Conservation (phyloP, 2,329 filamentous ascomycete species). For the Arthroderma uncinatum region DNA sequence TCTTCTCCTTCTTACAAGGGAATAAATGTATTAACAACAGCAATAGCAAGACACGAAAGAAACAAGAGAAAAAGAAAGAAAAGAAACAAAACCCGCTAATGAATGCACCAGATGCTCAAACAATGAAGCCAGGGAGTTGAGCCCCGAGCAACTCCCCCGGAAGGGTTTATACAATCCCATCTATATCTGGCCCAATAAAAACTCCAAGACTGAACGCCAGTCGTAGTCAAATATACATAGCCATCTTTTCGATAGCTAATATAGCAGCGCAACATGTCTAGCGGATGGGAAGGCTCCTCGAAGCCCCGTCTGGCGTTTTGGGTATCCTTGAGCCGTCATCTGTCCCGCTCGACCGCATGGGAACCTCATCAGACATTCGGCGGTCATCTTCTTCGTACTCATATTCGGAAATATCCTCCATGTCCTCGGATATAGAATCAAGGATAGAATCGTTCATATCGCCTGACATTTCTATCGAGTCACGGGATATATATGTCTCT, state of each 20-base stretch:
- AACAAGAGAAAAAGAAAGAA: neutral
- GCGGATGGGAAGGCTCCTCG: neutral
- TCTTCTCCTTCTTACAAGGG: too few species aligned
- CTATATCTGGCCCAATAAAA: neutral
- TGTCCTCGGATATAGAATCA: constrained; percentile 18
- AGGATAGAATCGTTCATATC: constrained; percentile 35
- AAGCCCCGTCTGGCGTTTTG: neutral
- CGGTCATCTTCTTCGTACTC: constrained; percentile 22
- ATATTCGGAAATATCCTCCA: constrained; percentile 25
- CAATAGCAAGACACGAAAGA: neutral
- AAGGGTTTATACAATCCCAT: neutral
- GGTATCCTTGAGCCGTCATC: constrained; percentile 17
- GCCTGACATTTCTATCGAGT: constrained; percentile 37
- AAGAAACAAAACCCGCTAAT: neutral
- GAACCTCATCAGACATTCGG: neutral
- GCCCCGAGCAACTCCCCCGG: neutral
- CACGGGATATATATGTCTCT: constrained; percentile 45
- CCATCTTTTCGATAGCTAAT: neutral
- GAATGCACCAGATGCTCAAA: constrained; percentile 4
- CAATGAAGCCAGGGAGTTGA: constrained; percentile 2
- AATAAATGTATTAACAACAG: neutral
- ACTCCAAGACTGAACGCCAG: constrained; percentile 1
- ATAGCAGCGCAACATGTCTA: neutral
- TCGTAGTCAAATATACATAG: neutral
- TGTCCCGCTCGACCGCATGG: constrained; percentile 16